A percentile compares a stretch with the other conserved stretches of the same genome.
phyloP scores from a whole-genome alignment of 2,329 filamentous ascomycete genomes.

The Macrophomina pseudophaseolina region DNA sequence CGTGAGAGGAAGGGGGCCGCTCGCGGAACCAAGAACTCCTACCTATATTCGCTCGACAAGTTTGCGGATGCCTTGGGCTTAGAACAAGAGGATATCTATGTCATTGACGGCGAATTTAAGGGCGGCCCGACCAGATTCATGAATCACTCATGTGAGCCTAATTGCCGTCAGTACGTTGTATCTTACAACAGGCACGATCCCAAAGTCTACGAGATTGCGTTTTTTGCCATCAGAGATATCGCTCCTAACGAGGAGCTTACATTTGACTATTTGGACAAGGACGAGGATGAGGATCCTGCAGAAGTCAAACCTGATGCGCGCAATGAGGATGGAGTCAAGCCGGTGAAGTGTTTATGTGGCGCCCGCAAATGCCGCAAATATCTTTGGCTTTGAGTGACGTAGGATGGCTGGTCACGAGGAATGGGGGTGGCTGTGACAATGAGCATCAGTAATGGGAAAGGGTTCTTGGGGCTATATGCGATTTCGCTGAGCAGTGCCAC shows the following conservation, averaged over 20 bases:
- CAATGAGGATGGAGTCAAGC: constrained; percentile 44
- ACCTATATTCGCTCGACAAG: constrained; percentile 83
- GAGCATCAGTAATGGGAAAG: too few relatives aligned
- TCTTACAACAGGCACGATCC: constrained; percentile 78
- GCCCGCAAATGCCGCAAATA: constrained; percentile 70
- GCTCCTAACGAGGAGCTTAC: constrained; percentile 71
- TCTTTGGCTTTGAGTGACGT: constrained; percentile 60
- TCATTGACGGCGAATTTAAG: constrained; percentile 72
- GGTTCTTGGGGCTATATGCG: too few relatives aligned
- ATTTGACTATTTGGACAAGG: constrained; percentile 77
- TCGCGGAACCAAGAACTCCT: constrained; percentile 67
- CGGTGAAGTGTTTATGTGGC: constrained; percentile 59
- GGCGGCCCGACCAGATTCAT: constrained; percentile 81
- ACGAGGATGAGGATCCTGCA: constrained; percentile 41
- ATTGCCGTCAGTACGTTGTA: constrained; percentile 78
- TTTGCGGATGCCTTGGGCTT: constrained; percentile 68
- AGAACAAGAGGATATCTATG: constrained; percentile 46
- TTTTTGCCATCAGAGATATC: constrained; percentile 75
- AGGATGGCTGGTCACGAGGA: neutral
- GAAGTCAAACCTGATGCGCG: constrained; percentile 58
- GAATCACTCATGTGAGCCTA: constrained; percentile 82
- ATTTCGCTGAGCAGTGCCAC: too few relatives aligned
- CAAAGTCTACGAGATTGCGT: constrained; percentile 74
- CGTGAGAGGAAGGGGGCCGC: constrained; percentile 56
- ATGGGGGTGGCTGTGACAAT: too few relatives aligned